Conservation (phyloP, 108 stramenopile genomes). For the Pseudonitzschia delicatissima region DNA sequence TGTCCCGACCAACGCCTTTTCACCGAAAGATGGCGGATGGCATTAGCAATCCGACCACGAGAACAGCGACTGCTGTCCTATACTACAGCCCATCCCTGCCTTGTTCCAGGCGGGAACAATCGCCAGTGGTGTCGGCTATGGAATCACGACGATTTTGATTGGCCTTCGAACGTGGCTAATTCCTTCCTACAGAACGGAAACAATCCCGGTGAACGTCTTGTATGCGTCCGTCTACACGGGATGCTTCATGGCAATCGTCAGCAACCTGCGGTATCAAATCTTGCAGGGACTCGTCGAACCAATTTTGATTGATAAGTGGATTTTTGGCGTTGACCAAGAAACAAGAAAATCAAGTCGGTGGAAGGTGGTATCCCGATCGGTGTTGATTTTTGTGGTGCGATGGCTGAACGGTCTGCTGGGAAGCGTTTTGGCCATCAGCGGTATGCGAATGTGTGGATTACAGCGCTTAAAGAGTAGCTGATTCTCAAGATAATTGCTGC, state of each 20-base stretch:
- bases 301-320: slow-evolving; percentile 38
- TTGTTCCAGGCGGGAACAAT: slow-evolving; percentile 70
- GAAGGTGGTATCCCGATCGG: not conserved
- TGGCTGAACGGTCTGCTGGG: slow-evolving; percentile 72
- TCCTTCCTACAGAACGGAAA: slow-evolving; percentile 44
- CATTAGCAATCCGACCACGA: slow-evolving; percentile 37
- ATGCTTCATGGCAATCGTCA: slow-evolving; percentile 66
- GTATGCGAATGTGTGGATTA: slow-evolving; percentile 63
- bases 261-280: slow-evolving; percentile 78
- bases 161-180: slow-evolving; percentile 40
- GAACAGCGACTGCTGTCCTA: slow-evolving; percentile 47
- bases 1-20: slow-evolving; percentile 82
- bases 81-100: slow-evolving; percentile 57
- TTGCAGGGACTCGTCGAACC: slow-evolving; percentile 81
- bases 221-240: slow-evolving; percentile 72
- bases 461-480: slow-evolving; percentile 27
- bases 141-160: slow-evolving; percentile 47
- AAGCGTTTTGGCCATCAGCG: slow-evolving; percentile 69
- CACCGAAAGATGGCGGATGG: slow-evolving; percentile 62
- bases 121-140: slow-evolving; percentile 71
- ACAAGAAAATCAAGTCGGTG: slow-evolving; percentile 1
- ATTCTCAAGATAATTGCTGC: too few relatives aligned
- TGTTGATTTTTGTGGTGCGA: slow-evolving; percentile 46
- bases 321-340: slow-evolving; percentile 23
- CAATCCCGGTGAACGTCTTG: slow-evolving; percentile 52